phyloP scores from a whole-genome alignment of 257 asterid genomes.

The Echites panduratus region DNA sequence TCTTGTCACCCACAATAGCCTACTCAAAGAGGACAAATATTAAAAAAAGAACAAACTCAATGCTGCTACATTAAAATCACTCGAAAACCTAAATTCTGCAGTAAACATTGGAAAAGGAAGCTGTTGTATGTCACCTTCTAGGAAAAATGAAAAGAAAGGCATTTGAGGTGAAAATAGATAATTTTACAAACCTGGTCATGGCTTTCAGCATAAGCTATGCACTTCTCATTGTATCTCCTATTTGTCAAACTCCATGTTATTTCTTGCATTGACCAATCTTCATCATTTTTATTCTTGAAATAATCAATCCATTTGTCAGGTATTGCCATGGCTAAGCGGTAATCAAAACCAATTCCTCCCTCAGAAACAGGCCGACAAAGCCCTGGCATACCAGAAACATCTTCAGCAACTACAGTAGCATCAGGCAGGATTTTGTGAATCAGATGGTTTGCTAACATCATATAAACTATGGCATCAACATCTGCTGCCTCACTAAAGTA shows the following conservation, averaged over 20 bases:
- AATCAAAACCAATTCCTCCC: conserved; percentile 93
- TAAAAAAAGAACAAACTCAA: conserved; percentile 4
- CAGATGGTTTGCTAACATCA: conserved; percentile 87
- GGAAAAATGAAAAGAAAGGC: background rate
- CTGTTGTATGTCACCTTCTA: background rate
- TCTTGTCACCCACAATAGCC: conserved; percentile 97
- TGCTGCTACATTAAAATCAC: background rate
- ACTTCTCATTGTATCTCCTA: conserved; percentile 86
- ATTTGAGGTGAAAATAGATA: conserved; percentile 11
- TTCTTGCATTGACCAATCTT: conserved; percentile 83
- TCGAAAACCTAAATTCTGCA: background rate
- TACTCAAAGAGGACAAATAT: conserved; percentile 28
- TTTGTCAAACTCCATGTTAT: conserved; percentile 77
- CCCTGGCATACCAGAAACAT: conserved; percentile 98
- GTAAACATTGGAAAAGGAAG: background rate
- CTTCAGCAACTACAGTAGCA: conserved; percentile 90
- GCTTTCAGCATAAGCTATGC: conserved; percentile 96
- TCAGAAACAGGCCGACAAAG: conserved; percentile 73
- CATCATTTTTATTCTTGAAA: conserved; percentile 71
- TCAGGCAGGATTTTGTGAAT: conserved; percentile 72
- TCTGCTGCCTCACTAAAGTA: conserved; percentile 84
- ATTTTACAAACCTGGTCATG: conserved; percentile 76
- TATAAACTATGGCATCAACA: conserved; percentile 87
- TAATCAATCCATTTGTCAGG: conserved; percentile 98
- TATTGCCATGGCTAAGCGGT: conserved; percentile 93